Evolutionary conservation across 73 alveolate genomes (phyloP).

Genomic region (Tetrahymena thermophila): DNA sequence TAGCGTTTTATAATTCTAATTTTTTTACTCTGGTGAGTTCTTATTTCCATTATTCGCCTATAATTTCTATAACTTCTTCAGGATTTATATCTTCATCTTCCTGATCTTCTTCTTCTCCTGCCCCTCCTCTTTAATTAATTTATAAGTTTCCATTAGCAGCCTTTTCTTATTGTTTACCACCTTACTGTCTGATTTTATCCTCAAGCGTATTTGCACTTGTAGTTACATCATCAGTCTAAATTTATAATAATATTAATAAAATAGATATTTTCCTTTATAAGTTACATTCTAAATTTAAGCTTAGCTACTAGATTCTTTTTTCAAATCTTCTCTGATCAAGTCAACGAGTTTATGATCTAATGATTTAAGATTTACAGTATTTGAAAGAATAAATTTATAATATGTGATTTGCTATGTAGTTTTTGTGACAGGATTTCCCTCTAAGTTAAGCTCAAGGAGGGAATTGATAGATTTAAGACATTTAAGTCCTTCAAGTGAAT

Average conservation of each 20-base stretch:
- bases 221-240: background rate
- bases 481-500: conserved; percentile 47
- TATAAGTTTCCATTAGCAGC: background rate
- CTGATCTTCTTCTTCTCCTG: background rate
- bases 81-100: conserved; percentile 73
- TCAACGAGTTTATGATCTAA: conserved; percentile 33
- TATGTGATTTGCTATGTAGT: conserved; percentile 4
- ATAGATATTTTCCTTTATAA: background rate
- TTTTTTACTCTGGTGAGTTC: conserved; percentile 70
- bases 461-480: conserved; percentile 40
- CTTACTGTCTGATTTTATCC: background rate
- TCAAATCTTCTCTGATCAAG: conserved; percentile 9
- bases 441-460: conserved; percentile 59
- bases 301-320: conserved; percentile 23
- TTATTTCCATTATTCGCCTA: conserved; percentile 77
- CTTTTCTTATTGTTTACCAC: background rate
- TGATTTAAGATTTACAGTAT: conserved; percentile 1
- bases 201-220: background rate
- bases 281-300: conserved; percentile 3
- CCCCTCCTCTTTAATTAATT: conserved; percentile 5
- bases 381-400: background rate
- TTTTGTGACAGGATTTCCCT: conserved; percentile 48
- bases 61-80: conserved; percentile 72
- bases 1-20: conserved; percentile 74
- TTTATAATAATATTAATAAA: too few relatives aligned